A percentile compares a stretch with the other conserved stretches of the same genome.
Evolutionary conservation across 2,329 filamentous ascomycete genomes (phyloP).

Genomic region (Allantophomopsis cytisporea): DNA sequence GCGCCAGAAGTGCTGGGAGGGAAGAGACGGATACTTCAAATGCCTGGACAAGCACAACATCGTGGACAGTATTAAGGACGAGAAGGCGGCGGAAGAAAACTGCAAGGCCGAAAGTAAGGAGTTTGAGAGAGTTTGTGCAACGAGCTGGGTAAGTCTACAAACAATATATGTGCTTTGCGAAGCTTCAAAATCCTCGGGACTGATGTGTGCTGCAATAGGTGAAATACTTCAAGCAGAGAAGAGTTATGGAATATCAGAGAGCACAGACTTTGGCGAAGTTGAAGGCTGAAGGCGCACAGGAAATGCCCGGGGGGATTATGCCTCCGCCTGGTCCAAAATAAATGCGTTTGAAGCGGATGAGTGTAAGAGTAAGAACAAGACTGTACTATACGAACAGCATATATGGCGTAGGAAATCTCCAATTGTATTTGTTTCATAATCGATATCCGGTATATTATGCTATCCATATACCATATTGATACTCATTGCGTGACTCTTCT

Average conservation of each 20-base stretch:
- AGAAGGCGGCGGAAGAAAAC: slow-evolving; percentile 37
- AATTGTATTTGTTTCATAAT: too few species aligned
- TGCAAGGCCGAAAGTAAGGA: slow-evolving; percentile 46
- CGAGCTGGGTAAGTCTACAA: slow-evolving; percentile 63
- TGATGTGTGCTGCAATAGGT: neutral
- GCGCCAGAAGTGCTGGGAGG: slow-evolving; percentile 77
- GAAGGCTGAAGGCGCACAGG: slow-evolving; percentile 56
- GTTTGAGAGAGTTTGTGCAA: slow-evolving; percentile 78
- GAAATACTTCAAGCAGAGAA: slow-evolving; percentile 85
- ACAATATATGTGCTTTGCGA: neutral
- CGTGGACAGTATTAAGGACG: slow-evolving; percentile 54
- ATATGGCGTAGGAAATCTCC: neutral
- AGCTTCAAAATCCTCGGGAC: neutral
- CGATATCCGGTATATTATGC: too few species aligned
- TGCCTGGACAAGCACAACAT: slow-evolving; percentile 78
- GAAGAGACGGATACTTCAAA: slow-evolving; percentile 74
- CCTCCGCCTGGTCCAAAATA: slow-evolving; percentile 1
- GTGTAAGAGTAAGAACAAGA: neutral
- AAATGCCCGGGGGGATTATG: slow-evolving; percentile 25
- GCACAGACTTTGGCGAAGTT: slow-evolving; percentile 66
- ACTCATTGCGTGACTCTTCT: too few species aligned
- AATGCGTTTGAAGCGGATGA: neutral
- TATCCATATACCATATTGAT: too few species aligned
- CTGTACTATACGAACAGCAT: neutral
- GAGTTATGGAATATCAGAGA: slow-evolving; percentile 85